A percentile compares a stretch with the other conserved stretches of the same genome.
These are phyloP conservation scores for Trametes sanguinea DNA, from an alignment of 768 basidiomycete species.

Conservation along the genomic window DNA sequence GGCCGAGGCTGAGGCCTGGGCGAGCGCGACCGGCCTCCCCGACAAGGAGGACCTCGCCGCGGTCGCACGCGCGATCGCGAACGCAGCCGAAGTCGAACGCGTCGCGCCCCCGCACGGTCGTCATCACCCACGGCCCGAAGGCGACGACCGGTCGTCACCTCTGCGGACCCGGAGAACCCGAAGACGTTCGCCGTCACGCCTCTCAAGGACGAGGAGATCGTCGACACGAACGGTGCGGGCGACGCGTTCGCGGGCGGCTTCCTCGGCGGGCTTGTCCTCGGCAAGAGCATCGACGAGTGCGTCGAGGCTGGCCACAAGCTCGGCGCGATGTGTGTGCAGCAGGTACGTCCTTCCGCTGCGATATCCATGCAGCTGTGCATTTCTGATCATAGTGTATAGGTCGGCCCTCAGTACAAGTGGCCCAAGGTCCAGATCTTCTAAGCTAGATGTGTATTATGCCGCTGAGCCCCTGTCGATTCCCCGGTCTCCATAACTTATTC, in stretches of 20 bases:
- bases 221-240: slow-evolving; percentile 98
- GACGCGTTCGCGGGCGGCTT: slow-evolving; percentile 98
- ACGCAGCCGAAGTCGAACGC: slow-evolving; percentile 71
- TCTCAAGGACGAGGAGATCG: slow-evolving; percentile 64
- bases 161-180: slow-evolving; percentile 52
- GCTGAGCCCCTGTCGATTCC: not conserved
- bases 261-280: slow-evolving; percentile 79
- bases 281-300: slow-evolving; percentile 74
- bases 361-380: not conserved
- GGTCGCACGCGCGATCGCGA: slow-evolving; percentile 78
- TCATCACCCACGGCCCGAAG: slow-evolving; percentile 89
- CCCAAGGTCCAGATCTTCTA: slow-evolving; percentile 54
- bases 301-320: slow-evolving; percentile 87
- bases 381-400: slow-evolving; percentile 41
- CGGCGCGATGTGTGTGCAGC: slow-evolving; percentile 82
- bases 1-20: slow-evolving; percentile 88
- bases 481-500: slow-evolving; percentile 16
- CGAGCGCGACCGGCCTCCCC: slow-evolving; percentile 66
- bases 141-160: slow-evolving; percentile 78
- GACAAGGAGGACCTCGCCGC: slow-evolving; percentile 63
- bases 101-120: slow-evolving; percentile 73
- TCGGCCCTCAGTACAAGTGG: slow-evolving; percentile 59
- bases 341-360: slow-evolving; percentile 45
- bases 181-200: slow-evolving; percentile 60
- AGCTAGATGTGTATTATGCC: not conserved